Percentiles rank a stretch among this genome's conserved stretches.
phyloP scores from a whole-genome alignment of 768 basidiomycete species.

The Crassisporium funariophilum region DNA sequence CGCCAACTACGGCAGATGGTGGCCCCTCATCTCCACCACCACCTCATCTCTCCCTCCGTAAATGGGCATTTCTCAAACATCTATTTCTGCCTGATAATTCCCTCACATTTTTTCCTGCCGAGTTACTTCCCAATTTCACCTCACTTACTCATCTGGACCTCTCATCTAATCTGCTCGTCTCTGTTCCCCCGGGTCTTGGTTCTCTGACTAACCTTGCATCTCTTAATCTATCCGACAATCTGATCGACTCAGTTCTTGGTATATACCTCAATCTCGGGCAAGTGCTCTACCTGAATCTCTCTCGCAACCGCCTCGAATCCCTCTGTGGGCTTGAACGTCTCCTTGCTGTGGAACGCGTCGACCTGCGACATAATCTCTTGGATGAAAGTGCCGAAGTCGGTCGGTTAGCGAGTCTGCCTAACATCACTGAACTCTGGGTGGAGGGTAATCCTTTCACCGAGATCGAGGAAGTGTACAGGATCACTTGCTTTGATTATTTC shows the following conservation, averaged over 20 bases:
- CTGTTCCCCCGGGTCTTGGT: conserved; percentile 78
- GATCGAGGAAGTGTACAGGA: conserved; percentile 71
- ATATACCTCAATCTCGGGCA: conserved; percentile 83
- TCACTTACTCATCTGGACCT: conserved; percentile 84
- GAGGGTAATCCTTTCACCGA: conserved; percentile 83
- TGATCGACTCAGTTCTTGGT: conserved; percentile 93
- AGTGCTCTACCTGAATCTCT: conserved; percentile 76
- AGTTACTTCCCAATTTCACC: conserved; percentile 65
- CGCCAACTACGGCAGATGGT: conserved; percentile 13
- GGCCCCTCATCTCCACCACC: conserved; percentile 34
- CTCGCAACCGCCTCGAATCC: conserved; percentile 89
- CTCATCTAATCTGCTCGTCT: conserved; percentile 88
- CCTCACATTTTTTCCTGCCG: conserved; percentile 77
- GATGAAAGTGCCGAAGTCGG: conserved; percentile 86
- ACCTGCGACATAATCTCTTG: conserved; percentile 78
- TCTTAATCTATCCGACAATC: conserved; percentile 96
- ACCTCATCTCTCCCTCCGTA: conserved; percentile 50
- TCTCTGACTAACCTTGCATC: conserved; percentile 77
- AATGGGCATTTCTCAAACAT: conserved; percentile 78
- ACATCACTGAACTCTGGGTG: conserved; percentile 79
- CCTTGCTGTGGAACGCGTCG: conserved; percentile 78
- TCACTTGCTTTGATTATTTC: conserved; percentile 83
- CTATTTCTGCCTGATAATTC: conserved; percentile 80
- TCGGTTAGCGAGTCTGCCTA: conserved; percentile 76
- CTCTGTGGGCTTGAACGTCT: conserved; percentile 94